Evolutionary conservation across 2,329 filamentous ascomycete species (phyloP), one percentile per base, ranked within the genome.

Genomic region (Cladosporium sp.): DNA sequence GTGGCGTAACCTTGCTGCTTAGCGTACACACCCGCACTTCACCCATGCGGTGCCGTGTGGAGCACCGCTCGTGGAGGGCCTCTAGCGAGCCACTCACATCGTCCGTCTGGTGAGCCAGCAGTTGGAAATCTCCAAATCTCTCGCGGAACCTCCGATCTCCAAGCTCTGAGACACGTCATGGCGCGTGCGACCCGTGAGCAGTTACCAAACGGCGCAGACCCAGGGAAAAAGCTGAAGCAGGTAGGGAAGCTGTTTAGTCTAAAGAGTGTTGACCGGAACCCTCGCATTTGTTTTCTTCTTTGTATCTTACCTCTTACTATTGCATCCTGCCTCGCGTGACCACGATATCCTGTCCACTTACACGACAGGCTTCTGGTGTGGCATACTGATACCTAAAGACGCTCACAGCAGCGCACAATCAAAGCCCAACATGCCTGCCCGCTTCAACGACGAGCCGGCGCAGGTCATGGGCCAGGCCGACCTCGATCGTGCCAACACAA

Each of bases 381-480:
- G 36, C 28, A 52, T 15, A 47, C 26, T 38, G n/a, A 21, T 38
- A n/a, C 26, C 18, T 14, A 41, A 0, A 52, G 36, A 64, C 26
- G 61, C 61, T 64, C 51, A 49, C n/a, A 64, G 36, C 51, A 64
- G 61, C 61, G 51, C 36, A 18, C 21, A 21, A 26, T 38, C 36
- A 8, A 7, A 15, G n/a, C 57, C n/a, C 57, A 66, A 5, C 24
- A 67, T 67, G 65, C 65, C 65, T 65, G 69, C 73, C 14, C 73
- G 69, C 59, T 74, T 74, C 68, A 58, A 61, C 58, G 71, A 72
- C 14, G 71, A 75, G 32, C 71, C 74, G 68, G 68, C 71, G 28
- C 68, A 74, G 66, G 69, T 74, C 68, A 70, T 71, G 62, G 70
- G 72, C 57, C 66, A 72, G 55, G 65, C 67, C 58, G 74, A 74